These are phyloP conservation scores for Cladosporium sphaerospermum DNA, from an alignment of 2,329 filamentous ascomycete species.

Conservation along the genomic window DNA sequence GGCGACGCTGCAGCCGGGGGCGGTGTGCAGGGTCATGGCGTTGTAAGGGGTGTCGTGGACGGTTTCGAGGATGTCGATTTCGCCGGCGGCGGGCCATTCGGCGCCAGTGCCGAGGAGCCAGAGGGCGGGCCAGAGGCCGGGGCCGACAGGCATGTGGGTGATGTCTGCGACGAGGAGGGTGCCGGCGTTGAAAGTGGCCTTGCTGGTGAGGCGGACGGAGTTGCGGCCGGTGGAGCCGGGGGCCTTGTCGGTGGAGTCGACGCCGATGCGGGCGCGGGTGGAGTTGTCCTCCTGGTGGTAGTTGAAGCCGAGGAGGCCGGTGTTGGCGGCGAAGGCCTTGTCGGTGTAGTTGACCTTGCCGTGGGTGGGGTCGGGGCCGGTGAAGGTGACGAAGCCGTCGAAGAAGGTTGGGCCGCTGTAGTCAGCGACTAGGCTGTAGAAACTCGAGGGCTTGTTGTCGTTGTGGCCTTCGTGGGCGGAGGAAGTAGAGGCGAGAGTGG, in stretches of 20 bases:
- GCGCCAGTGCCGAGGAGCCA: slow-evolving; percentile 32
- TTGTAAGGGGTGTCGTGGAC: slow-evolving; percentile 40
- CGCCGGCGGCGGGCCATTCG: slow-evolving; percentile 37
- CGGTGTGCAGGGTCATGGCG: slow-evolving; percentile 44
- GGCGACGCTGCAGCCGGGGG: slow-evolving; percentile 36
- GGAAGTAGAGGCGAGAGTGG: slow-evolving; percentile 9
- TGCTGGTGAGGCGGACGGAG: slow-evolving; percentile 43
- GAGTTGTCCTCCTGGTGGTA: slow-evolving; percentile 28
- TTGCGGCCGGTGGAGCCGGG: slow-evolving; percentile 34
- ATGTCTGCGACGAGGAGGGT: slow-evolving; percentile 47
- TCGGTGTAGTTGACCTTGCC: slow-evolving; percentile 27
- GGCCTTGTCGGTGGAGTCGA: slow-evolving; percentile 35
- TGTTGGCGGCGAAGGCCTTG: slow-evolving; percentile 28
- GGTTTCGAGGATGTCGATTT: slow-evolving; percentile 46
- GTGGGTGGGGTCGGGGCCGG: slow-evolving; percentile 39
- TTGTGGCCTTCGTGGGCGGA: slow-evolving; percentile 11
- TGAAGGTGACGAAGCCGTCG: slow-evolving; percentile 40
- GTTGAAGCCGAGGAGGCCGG: slow-evolving; percentile 37
- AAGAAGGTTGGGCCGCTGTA: slow-evolving; percentile 36
- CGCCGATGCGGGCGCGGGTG: slow-evolving; percentile 39
- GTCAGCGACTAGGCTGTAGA: slow-evolving; percentile 26
- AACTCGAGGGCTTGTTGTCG: slow-evolving; percentile 5
- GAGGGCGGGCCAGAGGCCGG: slow-evolving; percentile 48
- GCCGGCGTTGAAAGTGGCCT: slow-evolving; percentile 41
- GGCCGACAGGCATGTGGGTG: slow-evolving; percentile 46